Evolutionary conservation across 2,329 filamentous ascomycete species (phyloP).

Genomic region (Colletotrichum sp.): DNA sequence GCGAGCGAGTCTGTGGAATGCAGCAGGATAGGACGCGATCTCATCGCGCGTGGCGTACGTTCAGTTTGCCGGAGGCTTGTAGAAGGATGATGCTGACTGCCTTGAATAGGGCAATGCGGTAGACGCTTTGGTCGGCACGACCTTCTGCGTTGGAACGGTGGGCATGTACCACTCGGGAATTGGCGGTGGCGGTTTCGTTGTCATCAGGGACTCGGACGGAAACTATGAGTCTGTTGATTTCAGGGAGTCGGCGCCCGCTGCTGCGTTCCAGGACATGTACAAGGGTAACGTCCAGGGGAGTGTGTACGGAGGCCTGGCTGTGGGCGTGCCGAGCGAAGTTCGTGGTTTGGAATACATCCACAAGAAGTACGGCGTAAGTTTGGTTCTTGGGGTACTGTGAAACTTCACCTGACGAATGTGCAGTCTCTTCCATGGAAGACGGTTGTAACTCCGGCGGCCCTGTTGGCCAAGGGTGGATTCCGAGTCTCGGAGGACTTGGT

Average conservation of each 20-base stretch:
- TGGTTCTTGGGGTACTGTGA: not conserved
- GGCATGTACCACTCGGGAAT: conserved; percentile 84
- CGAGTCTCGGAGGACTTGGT: conserved; percentile 75
- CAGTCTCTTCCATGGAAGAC: conserved; percentile 69
- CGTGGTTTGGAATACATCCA: conserved; percentile 83
- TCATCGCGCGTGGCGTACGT: conserved; percentile 59
- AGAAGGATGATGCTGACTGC: not conserved
- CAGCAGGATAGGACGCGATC: conserved; percentile 69
- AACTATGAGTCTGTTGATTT: conserved; percentile 89
- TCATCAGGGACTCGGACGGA: conserved; percentile 76
- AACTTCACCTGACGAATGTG: not conserved
- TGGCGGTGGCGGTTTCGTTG: conserved; percentile 89
- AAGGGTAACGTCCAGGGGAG: conserved; percentile 70
- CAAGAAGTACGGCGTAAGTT: conserved; percentile 65
- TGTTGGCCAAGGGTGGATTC: conserved; percentile 78
- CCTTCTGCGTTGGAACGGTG: conserved; percentile 76
- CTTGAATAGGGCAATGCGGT: conserved; percentile 70
- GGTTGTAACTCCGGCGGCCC: conserved; percentile 76
- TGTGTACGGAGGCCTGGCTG: conserved; percentile 74
- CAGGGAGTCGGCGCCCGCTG: conserved; percentile 83
- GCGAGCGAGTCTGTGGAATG: conserved; percentile 74
- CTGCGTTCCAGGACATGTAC: conserved; percentile 86
- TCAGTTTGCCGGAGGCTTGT: not conserved
- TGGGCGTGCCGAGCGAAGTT: conserved; percentile 76
- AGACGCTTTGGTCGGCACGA: conserved; percentile 76